Conservation (phyloP, 768 basidiomycete species). For the Suillus subluteus region DNA sequence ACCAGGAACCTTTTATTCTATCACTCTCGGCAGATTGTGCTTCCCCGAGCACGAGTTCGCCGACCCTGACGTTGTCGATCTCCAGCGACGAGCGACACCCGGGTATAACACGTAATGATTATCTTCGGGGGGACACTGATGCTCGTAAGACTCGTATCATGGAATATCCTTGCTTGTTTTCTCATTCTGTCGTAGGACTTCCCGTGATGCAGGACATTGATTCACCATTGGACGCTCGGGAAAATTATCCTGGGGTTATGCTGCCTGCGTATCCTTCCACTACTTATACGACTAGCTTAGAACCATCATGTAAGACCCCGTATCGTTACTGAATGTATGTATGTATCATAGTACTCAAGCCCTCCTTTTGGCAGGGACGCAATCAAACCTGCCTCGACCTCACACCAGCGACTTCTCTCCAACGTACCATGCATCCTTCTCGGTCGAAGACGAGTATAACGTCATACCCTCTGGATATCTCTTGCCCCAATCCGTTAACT, state of each 20-base stretch:
- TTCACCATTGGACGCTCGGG: constrained; percentile 32
- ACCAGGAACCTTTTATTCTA: constrained; percentile 60
- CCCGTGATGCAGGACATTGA: constrained; percentile 34
- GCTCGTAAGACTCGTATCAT: constrained; percentile 26
- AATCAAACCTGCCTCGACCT: constrained; percentile 31
- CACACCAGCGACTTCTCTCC: constrained; percentile 32
- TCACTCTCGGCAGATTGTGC: constrained; percentile 45
- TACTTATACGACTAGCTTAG: constrained; percentile 56
- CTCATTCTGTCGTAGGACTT: constrained; percentile 25
- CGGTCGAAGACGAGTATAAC: constrained; percentile 26
- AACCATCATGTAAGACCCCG: constrained; percentile 68
- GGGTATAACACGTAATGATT: constrained; percentile 21
- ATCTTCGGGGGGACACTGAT: constrained; percentile 26
- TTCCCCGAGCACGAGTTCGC: constrained; percentile 45
- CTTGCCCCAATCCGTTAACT: constrained; percentile 11
- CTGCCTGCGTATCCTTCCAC: constrained; percentile 32
- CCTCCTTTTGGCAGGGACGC: constrained; percentile 52
- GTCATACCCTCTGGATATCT: constrained; percentile 28
- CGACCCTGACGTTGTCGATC: constrained; percentile 50
- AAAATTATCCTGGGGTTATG: constrained; percentile 32
- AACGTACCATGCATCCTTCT: constrained; percentile 16
- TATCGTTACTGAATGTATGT: constrained; percentile 67
- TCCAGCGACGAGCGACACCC: constrained; percentile 43
- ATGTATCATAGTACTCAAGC: constrained; percentile 54
- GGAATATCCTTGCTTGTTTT: neutral